A percentile compares a stretch with the other conserved stretches of the same genome.
Evolutionary conservation across 108 stramenopile species (phyloP).

Genomic region (Nitzschia putrida): DNA sequence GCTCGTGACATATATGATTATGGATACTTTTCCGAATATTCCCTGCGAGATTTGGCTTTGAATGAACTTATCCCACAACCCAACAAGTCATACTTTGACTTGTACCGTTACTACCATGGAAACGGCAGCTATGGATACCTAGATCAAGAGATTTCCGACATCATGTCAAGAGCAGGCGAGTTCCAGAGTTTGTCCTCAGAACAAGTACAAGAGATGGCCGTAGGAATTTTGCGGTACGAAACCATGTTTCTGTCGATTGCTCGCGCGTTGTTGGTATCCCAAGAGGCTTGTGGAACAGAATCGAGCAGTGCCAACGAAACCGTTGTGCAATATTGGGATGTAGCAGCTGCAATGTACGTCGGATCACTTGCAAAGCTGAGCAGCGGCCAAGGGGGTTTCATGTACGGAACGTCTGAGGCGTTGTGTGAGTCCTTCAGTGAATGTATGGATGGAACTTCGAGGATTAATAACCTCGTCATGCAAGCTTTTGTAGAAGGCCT

Average conservation of each 20-base stretch:
- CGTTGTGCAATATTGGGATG: conserved; percentile 42
- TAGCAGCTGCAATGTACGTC: conserved; percentile 45
- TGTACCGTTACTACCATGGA: conserved; percentile 3
- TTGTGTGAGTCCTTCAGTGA: conserved; percentile 45
- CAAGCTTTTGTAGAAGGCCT: conserved; percentile 41
- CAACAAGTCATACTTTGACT: conserved; percentile 1
- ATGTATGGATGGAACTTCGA: conserved; percentile 38
- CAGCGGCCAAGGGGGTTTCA: conserved; percentile 31
- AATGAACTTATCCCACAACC: conserved; percentile 18
- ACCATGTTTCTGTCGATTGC: conserved; percentile 34
- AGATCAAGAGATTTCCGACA: conserved; percentile 30
- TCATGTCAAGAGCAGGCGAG: conserved; percentile 16
- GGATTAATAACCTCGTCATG: conserved; percentile 44
- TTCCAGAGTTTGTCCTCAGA: conserved; percentile 12
- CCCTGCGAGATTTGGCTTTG: conserved; percentile 40
- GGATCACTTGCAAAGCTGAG: conserved; percentile 49
- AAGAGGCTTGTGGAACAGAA: conserved; percentile 34
- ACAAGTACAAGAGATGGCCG: conserved; percentile 30
- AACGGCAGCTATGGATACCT: background rate
- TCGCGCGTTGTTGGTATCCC: conserved; percentile 24
- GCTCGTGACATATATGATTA: conserved; percentile 52
- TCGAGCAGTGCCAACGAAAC: background rate
- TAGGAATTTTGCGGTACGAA: conserved; percentile 20
- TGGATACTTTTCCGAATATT: conserved; percentile 41
- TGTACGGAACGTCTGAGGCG: conserved; percentile 45